These are phyloP conservation scores for Coprinopsis strossmayeri DNA, from an alignment of 768 basidiomycete species.

Conservation along the genomic window DNA sequence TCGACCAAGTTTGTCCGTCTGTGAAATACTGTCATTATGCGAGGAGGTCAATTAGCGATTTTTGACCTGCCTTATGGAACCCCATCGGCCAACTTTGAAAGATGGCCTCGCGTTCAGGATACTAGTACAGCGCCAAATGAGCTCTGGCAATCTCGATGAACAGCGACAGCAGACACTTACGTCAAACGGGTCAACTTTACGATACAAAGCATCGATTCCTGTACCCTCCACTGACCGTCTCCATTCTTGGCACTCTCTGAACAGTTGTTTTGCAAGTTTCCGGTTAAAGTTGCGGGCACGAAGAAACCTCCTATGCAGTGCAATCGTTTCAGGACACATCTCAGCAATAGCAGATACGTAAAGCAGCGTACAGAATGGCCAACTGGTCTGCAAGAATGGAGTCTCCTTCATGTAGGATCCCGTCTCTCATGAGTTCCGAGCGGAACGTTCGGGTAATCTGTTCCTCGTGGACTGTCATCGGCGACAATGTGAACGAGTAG, in stretches of 20 bases:
- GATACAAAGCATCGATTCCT: conserved; percentile 62
- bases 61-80: conserved; percentile 59
- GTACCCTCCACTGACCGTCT: conserved; percentile 54
- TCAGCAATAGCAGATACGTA: not conserved
- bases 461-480: conserved; percentile 12
- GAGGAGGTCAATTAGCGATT: not conserved
- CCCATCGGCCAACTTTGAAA: conserved; percentile 77
- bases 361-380: conserved; percentile 48
- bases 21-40: not conserved
- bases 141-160: not conserved
- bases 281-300: conserved; percentile 63
- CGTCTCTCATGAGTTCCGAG: conserved; percentile 43
- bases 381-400: conserved; percentile 53
- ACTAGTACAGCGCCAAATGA: conserved; percentile 32
- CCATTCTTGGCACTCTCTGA: conserved; percentile 64
- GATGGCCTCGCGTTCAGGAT: conserved; percentile 59
- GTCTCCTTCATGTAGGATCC: conserved; percentile 52
- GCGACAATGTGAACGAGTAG: not conserved
- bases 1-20: conserved; percentile 48
- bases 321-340: not conserved
- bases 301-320: conserved; percentile 55
- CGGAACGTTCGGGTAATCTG: conserved; percentile 46
- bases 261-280: conserved; percentile 55
- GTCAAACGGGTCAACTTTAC: conserved; percentile 60
- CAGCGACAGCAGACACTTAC: conserved; percentile 34